Percentiles rank a stretch among this genome's conserved stretches.
Evolutionary conservation across 2,329 filamentous ascomycete species (phyloP).

Genomic region (Pseudogymnoascus sp.): DNA sequence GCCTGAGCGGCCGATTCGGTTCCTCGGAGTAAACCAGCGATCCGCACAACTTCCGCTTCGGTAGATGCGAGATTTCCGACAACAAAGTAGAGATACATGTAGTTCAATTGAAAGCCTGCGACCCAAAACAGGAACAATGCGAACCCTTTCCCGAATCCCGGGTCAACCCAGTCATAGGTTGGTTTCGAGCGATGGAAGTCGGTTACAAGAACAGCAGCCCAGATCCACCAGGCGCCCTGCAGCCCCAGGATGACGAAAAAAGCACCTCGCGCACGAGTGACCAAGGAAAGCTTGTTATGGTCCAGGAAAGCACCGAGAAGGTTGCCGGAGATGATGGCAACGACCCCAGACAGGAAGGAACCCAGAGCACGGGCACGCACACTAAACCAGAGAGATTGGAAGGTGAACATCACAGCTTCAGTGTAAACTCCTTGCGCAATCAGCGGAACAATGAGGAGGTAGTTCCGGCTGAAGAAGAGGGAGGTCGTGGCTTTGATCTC

Average conservation of each 20-base stretch:
- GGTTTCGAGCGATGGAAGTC: constrained; percentile 50
- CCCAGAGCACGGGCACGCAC: constrained; percentile 63
- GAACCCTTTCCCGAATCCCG: constrained; percentile 60
- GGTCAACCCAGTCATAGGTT: constrained; percentile 57
- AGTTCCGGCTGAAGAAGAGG: constrained; percentile 53
- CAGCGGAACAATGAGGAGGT: constrained; percentile 57
- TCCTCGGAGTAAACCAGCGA: constrained; percentile 59
- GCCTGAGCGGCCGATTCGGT: constrained; percentile 69
- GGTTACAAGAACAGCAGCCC: constrained; percentile 60
- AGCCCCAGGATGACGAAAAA: constrained; percentile 31
- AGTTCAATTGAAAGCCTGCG: constrained; percentile 64
- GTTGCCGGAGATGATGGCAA: constrained; percentile 59
- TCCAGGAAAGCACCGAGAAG: constrained; percentile 44
- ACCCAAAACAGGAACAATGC: constrained; percentile 61
- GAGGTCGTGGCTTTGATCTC: constrained; percentile 55
- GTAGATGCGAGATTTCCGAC: constrained; percentile 56
- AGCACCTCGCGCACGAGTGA: constrained; percentile 23
- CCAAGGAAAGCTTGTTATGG: constrained; percentile 18
- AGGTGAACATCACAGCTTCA: constrained; percentile 68
- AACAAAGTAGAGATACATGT: constrained; percentile 61
- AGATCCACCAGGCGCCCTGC: constrained; percentile 66
- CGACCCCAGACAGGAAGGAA: constrained; percentile 62
- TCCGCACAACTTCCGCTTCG: constrained; percentile 59
- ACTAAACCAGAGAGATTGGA: constrained; percentile 59
- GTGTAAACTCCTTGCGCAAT: constrained; percentile 66